Base-by-base conservation (phyloP, 2,329 filamentous ascomycete genomes). In the Raffaelea albimanens region DNA sequence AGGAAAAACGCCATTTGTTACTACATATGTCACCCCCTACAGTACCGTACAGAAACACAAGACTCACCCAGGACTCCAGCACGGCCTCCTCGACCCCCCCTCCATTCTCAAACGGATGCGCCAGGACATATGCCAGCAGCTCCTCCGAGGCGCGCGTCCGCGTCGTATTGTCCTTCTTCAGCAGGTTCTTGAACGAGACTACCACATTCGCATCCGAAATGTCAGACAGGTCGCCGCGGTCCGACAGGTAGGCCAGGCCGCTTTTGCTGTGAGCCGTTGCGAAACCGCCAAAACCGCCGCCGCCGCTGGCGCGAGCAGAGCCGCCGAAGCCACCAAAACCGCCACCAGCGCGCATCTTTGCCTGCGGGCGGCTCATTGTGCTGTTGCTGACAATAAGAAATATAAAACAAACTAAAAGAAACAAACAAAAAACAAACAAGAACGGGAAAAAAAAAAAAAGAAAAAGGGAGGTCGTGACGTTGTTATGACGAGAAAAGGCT, bases 101-200 rank as follows among this genome's bases (percentile, higher is more conserved):
- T 55, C 74, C 69, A 47, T 72, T 58, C 51, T 73, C 76, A 61
- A 62, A 73, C 39, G 64, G 73, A 63, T 70, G 75, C 13, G 67
- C 64, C 54, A 74, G 71, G 36, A 87, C 70, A 59, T 85, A 76
- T 31, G 75, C 63, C 43, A 87, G 73, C 19, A 98, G 67, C 45
- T 97, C 91, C 57, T 97, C 90, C 23, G 98, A 70, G 0, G 87
- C 91, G 63, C 91, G 95, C 8, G 84, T 76, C 62, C 95, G 95
- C 34, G 93, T 98, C 11, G 82, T 95, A 58, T 83, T 84, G 67
- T 96, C 91, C 66, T 93, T 95, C 68, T 97, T 98, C 44, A 83
- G 75, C 3, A 96, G 67, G 57, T 94, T 95, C 66, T 96, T 95
- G 68, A 96, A 87, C n/a, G 83, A 80, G 14, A 97, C 89, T 34